phyloP scores from a whole-genome alignment of 23 red algal genomes.

The Porphyridium purpureum region DNA sequence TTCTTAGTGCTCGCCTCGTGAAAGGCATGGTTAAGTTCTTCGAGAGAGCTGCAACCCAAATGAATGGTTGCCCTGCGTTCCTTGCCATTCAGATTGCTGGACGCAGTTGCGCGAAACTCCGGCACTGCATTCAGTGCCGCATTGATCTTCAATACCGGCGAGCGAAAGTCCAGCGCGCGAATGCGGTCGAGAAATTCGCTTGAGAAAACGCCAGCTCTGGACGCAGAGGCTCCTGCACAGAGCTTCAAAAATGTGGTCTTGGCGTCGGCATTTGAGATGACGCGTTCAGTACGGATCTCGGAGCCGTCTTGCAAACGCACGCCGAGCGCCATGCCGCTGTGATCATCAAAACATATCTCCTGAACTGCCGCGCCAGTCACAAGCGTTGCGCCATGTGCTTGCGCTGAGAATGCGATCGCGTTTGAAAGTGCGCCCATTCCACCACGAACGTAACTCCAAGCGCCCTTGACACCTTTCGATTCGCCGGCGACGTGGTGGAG shows the following conservation, averaged over 20 bases:
- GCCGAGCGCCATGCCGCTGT: not conserved
- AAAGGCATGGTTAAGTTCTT: conserved; percentile 6
- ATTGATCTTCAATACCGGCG: conserved; percentile 15
- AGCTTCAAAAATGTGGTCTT: conserved; percentile 4
- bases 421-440: conserved; percentile 10
- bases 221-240: conserved; percentile 4
- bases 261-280: conserved; percentile 7
- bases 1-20: conserved; percentile 3
- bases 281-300: not conserved
- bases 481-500: conserved; percentile 6
- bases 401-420: conserved; percentile 1
- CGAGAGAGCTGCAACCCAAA: not conserved
- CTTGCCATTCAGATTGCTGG: conserved; percentile 4
- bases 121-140: conserved; percentile 7
- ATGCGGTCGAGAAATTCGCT: conserved; percentile 1
- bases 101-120: conserved; percentile 4
- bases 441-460: conserved; percentile 6
- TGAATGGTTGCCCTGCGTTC: conserved; percentile 10
- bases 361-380: not conserved
- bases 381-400: not conserved
- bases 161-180: conserved; percentile 3
- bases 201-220: too few species aligned
- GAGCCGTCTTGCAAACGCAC: conserved; percentile 1
- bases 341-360: not conserved
- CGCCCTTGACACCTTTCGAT: not conserved